Evolutionary conservation across 2,329 filamentous ascomycete genomes (phyloP).

Genomic region (Beauveria caledonica): DNA sequence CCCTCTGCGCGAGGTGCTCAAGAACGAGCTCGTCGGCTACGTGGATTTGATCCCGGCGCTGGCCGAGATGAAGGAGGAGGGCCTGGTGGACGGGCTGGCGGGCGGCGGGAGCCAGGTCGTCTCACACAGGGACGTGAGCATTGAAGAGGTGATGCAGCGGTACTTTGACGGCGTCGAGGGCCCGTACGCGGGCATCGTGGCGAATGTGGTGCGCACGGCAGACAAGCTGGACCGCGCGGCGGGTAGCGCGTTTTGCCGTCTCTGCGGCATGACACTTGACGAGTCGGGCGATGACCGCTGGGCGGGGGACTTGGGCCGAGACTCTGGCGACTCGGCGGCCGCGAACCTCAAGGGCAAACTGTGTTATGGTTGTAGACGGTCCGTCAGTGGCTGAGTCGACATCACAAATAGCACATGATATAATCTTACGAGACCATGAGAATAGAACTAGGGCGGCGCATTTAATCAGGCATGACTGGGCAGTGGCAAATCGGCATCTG

Average conservation of each 20-base stretch:
- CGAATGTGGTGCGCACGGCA: conserved; percentile 91
- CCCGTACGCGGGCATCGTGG: conserved; percentile 83
- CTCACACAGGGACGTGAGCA: conserved; percentile 70
- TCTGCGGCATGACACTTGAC: conserved; percentile 63
- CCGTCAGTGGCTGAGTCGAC: conserved; percentile 40
- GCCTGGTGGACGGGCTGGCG: conserved; percentile 20
- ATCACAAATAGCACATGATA: background rate
- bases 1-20: conserved; percentile 76
- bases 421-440: background rate
- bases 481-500: background rate
- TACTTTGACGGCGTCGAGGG: conserved; percentile 79
- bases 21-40: conserved; percentile 69
- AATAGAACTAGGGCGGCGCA: background rate
- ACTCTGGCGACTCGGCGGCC: conserved; percentile 18
- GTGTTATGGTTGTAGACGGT: conserved; percentile 69
- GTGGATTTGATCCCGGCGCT: conserved; percentile 47
- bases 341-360: conserved; percentile 31
- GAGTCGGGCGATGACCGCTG: conserved; percentile 55
- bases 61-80: conserved; percentile 35
- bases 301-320: conserved; percentile 51
- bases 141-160: conserved; percentile 80
- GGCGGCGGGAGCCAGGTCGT: conserved; percentile 34
- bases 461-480: background rate
- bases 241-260: conserved; percentile 42
- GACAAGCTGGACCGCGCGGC: conserved; percentile 58